Conservation (phyloP, 1,284 basidiomycete genomes). For the Hortiboletus rubellus region DNA sequence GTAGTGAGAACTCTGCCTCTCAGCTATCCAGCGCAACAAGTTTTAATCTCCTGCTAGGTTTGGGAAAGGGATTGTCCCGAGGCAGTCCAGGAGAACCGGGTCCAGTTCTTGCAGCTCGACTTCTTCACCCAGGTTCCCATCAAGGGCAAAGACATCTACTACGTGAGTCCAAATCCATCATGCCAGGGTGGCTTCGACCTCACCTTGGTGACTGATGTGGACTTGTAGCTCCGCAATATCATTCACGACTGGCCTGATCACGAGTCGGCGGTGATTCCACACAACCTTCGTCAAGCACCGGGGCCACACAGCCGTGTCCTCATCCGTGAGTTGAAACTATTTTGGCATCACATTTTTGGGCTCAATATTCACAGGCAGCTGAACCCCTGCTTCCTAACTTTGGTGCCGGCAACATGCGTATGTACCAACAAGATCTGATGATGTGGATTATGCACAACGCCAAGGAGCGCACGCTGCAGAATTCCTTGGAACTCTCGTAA, state of each 20-base stretch:
- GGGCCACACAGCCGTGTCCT: constrained; percentile 33
- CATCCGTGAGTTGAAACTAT: constrained; percentile 22
- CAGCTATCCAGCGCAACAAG: background rate
- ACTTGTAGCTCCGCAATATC: constrained; percentile 29
- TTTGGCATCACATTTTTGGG: background rate
- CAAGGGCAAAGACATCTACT: constrained; percentile 32
- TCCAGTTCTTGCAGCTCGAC: constrained; percentile 30
- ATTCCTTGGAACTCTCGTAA: constrained; percentile 32
- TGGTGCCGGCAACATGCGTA: constrained; percentile 32
- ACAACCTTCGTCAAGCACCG: constrained; percentile 31
- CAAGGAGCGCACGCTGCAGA: constrained; percentile 36
- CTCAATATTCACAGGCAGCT: constrained; percentile 28
- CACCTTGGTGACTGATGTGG: background rate
- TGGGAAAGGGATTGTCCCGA: constrained; percentile 28
- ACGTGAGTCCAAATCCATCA: background rate
- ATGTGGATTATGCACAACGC: constrained; percentile 35
- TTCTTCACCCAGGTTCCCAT: constrained; percentile 33
- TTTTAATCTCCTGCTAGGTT: constrained; percentile 11
- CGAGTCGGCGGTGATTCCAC: constrained; percentile 25
- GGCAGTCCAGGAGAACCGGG: constrained; percentile 23
- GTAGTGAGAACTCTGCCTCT: constrained; percentile 13
- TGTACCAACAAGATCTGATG: constrained; percentile 34
- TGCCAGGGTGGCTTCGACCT: too few relatives aligned
- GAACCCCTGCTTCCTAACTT: constrained; percentile 39
- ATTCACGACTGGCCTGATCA: constrained; percentile 35